Base-by-base conservation (phyloP, 352 stramenopile species). In the Globisporangium abappressorium region DNA sequence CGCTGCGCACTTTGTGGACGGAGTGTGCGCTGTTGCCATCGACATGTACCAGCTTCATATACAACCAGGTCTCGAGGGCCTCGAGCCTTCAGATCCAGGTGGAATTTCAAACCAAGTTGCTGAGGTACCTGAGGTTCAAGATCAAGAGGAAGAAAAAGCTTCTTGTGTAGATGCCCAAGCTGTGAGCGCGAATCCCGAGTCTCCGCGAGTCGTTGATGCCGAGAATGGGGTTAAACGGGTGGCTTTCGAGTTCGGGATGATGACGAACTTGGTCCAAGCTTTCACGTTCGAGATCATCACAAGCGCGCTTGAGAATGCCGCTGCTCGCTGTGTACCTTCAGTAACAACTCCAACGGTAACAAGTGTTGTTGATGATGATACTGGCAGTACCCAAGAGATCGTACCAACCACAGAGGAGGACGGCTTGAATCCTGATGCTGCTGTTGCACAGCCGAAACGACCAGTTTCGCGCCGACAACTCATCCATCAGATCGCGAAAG, bases 401-500 rank as follows among this genome's bases (percentile, higher is more conserved):
- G 41, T 8, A n/a, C 14, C 41, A n/a, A n/a, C 41, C 5, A n/a
- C 41, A 2, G 41, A 47, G 14, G 14, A 47, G 14, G 14, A 6
- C 6, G 41, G 4, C 14, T n/a, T 14, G 15, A 47, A 15, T 47
- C 41, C 14, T 47, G 41, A n/a, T 8, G 11, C 2, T 20, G 38
- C 15, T 47, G 41, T 20, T 47, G 41, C 14, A 14, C 20, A 54
- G n/a, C 46, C 46, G n/a, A 59, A 36, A 9, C 43, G n/a, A n/a
- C 26, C 30, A 11, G 15, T 66, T 15, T 66, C 61, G 15, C 46
- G 12, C 1, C 61, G 47, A 12, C 46, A 66, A 20, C 61, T 66
- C 34, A 67, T 77, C 28, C 58, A 69, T 49, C 43, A 54, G 22
- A 51, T 75, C 43, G 73, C 73, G 3, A 71, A 65, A 68, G 53